phyloP scores from a whole-genome alignment of 345 rosid species.

The Noccaea bulbosa region DNA sequence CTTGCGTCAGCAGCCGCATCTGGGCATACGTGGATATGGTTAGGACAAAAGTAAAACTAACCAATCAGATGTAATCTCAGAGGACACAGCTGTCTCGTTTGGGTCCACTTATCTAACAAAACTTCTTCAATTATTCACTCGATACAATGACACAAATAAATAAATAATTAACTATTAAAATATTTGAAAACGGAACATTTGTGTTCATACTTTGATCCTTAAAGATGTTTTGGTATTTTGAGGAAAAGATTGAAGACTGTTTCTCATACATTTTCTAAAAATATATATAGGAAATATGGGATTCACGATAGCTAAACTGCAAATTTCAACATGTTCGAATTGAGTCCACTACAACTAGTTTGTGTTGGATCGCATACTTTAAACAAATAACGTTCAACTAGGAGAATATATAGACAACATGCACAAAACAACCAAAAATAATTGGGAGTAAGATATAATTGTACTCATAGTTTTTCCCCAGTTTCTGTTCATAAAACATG shows the following conservation, averaged over 20 bases:
- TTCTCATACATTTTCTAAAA: conserved; percentile 4
- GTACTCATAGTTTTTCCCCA: not conserved
- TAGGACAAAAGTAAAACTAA: conserved; percentile 45
- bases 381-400: not conserved
- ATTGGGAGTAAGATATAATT: not conserved
- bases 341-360: not conserved
- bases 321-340: not conserved
- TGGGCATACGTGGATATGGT: conserved; percentile 45
- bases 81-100: conserved; percentile 45
- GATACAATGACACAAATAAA: conserved; percentile 27
- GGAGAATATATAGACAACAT: conserved; percentile 10
- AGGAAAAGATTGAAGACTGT: not conserved
- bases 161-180: not conserved
- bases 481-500: conserved; percentile 39
- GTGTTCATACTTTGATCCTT: conserved; percentile 42
- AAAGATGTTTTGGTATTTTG: conserved; percentile 2
- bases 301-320: not conserved
- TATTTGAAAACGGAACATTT: conserved; percentile 28
- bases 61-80: conserved; percentile 42
- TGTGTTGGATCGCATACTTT: not conserved
- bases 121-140: conserved; percentile 40
- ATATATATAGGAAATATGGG: not conserved
- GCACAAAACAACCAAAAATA: conserved; percentile 47
- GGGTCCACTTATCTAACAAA: conserved; percentile 47
- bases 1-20: conserved; percentile 42